Base-by-base conservation (phyloP, 2,329 filamentous ascomycete genomes). In the Myriangium duriaei region DNA sequence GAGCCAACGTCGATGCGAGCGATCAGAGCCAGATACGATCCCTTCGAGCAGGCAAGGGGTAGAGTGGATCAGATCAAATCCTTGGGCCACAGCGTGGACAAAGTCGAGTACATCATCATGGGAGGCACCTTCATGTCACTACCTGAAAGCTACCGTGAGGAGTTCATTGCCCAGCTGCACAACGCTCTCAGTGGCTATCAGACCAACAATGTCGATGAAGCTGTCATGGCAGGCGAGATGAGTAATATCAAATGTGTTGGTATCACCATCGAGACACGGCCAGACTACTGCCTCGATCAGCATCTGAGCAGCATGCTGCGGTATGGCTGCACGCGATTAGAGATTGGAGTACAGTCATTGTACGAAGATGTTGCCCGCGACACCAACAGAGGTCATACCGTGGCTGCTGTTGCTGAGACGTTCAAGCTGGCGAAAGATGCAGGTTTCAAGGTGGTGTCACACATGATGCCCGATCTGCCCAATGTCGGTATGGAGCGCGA, bases 61-160 rank as follows among this genome's bases (percentile, higher is more conserved):
- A 77, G 91, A 49, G 88, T 98, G 4, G 92, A 98, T 51, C 91
- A 98, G 63, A 85, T 98, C 55, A 92, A 93, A 60, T 82, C 84
- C 2, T 71, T 98, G 0, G 91, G 91, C 1, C 91, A 98, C 60
- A 94, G 85, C 32, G 91, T 98, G 33, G 91, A 98, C 64, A 98
- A 98, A 60, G 91, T 98, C 15, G 91, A 98, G 65, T 98, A 96
- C 60, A 98, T 98, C 55, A 94, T 98, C 57, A 98, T 98, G 91
- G 91, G 91, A 43, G 91, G 91, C 48, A 98, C 91, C 0, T 98
- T 98, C 62, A 98, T 98, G 92, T 96, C 88, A 2, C 64, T 98
- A 16, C 72, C 88, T 6, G 78, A 86, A 51, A 77, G 80, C 15
- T 98, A 98, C 59, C 72, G 91, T 17, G 84, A 98, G 44, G 77